These are phyloP conservation scores for Melastoma malabathricum DNA, from an alignment of 345 rosid genomes.

Conservation along the genomic window DNA sequence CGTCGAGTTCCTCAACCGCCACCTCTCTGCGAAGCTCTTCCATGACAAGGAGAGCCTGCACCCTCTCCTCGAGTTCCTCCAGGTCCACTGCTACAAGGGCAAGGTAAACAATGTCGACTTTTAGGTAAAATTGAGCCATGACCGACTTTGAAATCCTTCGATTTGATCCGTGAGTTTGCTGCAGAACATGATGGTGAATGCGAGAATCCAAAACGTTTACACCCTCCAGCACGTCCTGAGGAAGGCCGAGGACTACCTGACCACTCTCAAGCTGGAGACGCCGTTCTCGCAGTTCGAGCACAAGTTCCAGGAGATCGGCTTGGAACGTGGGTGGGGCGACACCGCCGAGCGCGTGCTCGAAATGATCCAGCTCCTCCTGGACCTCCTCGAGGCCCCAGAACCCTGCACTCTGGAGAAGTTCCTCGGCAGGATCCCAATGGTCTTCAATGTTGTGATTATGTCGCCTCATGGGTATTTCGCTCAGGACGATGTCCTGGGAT, in stretches of 20 bases:
- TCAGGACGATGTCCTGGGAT: constrained; percentile 53
- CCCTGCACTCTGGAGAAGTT: constrained; percentile 47
- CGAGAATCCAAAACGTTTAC: constrained; percentile 24
- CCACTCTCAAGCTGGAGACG: constrained; percentile 24
- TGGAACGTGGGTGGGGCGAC: constrained; percentile 58
- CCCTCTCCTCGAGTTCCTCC: constrained; percentile 25
- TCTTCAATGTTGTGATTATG: constrained; percentile 43
- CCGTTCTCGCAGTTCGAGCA: constrained; percentile 43
- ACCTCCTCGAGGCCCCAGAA: constrained; percentile 56
- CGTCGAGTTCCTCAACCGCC: constrained; percentile 23
- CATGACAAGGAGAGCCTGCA: constrained; percentile 20
- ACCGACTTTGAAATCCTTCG: too few relatives aligned
- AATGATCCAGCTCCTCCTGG: constrained; percentile 46
- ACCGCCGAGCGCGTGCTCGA: constrained; percentile 29
- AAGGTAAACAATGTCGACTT: constrained; percentile 7
- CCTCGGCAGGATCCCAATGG: constrained; percentile 58
- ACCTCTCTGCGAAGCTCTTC: constrained; percentile 19
- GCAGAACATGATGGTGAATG: constrained; percentile 55
- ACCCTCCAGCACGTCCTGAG: constrained; percentile 38
- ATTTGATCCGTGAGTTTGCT: background rate
- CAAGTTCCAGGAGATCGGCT: constrained; percentile 47
- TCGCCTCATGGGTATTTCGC: constrained; percentile 60
- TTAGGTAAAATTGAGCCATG: too few relatives aligned
- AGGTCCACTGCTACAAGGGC: constrained; percentile 18
- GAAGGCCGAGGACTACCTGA: constrained; percentile 44